Evolutionary conservation across 2,329 filamentous ascomycete species (phyloP).

Genomic region (Colletotrichum magnum): DNA sequence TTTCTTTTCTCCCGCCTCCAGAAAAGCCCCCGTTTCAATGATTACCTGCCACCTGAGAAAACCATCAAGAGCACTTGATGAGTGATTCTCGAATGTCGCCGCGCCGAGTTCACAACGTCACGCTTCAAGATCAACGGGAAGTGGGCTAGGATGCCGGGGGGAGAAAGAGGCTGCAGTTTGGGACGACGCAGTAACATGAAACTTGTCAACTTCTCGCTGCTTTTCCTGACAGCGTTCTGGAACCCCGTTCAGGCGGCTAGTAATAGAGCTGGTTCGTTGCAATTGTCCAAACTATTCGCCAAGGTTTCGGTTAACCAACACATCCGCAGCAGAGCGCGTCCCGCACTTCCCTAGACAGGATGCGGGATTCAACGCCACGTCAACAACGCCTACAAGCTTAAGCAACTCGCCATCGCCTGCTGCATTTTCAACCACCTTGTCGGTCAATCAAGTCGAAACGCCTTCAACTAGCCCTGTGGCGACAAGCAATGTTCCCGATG

Average conservation of each 20-base stretch:
- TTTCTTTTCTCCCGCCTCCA: constrained; percentile 1
- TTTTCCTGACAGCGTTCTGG: constrained; percentile 12
- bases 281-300: not conserved
- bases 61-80: not conserved
- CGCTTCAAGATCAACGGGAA: not conserved
- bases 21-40: not conserved
- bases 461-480: not conserved
- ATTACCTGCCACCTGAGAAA: too few species aligned
- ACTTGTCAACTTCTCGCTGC: constrained; percentile 11
- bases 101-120: not conserved
- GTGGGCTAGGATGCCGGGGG: constrained; percentile 14
- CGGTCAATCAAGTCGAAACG: constrained; percentile 2
- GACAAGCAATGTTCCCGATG: not conserved
- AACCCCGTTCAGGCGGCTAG: not conserved
- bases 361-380: constrained; percentile 13
- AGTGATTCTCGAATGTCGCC: constrained; percentile 1
- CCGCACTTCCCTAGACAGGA: constrained; percentile 11
- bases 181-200: constrained; percentile 8
- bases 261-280: constrained; percentile 3
- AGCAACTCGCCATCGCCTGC: constrained; percentile 7
- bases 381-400: not conserved
- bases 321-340: not conserved
- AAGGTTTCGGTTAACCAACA: constrained; percentile 11
- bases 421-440: not conserved
- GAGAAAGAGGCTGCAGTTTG: not conserved